Evolutionary conservation across 1,139 yeast species (phyloP).

Genomic region (Yamadazyma membranifaciens): DNA sequence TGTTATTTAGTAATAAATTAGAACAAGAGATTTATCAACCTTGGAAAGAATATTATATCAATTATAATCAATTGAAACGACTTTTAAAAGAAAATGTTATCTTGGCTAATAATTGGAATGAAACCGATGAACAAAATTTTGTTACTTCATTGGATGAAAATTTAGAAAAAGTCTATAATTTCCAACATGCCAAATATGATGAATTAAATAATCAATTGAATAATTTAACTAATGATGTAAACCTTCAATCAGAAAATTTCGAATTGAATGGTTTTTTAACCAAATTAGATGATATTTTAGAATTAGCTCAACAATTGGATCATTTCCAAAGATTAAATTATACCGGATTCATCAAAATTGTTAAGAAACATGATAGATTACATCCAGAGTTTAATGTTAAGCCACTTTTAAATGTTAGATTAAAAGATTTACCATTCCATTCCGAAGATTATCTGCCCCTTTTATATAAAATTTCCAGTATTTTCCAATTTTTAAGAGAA

Average conservation of each 20-base stretch:
- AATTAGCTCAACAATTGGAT: slow-evolving; percentile 81
- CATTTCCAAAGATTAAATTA: slow-evolving; percentile 87
- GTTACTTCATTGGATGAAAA: slow-evolving; percentile 81
- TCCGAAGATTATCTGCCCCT: slow-evolving; percentile 94
- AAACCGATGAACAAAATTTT: slow-evolving; percentile 78
- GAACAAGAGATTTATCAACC: slow-evolving; percentile 82
- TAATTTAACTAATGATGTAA: slow-evolving; percentile 47
- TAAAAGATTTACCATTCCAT: slow-evolving; percentile 86
- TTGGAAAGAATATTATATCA: slow-evolving; percentile 82
- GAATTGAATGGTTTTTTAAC: slow-evolving; percentile 58
- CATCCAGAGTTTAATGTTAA: slow-evolving; percentile 84
- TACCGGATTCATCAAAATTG: slow-evolving; percentile 92
- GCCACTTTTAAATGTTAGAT: slow-evolving; percentile 83
- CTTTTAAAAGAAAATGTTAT: slow-evolving; percentile 78
- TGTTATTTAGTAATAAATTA: slow-evolving; percentile 86
- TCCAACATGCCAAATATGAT: slow-evolving; percentile 72
- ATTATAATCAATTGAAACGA: slow-evolving; percentile 76
- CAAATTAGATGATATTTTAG: slow-evolving; percentile 69
- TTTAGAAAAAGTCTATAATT: slow-evolving; percentile 88
- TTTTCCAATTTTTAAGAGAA: slow-evolving; percentile 79
- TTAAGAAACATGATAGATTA: slow-evolving; percentile 91
- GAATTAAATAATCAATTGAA: slow-evolving; percentile 65
- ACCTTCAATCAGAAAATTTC: slow-evolving; percentile 27
- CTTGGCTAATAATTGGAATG: slow-evolving; percentile 61
- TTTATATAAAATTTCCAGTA: slow-evolving; percentile 74